Evolutionary conservation across 1,284 basidiomycete genomes (phyloP).

Genomic region (Baeospora myosura): DNA sequence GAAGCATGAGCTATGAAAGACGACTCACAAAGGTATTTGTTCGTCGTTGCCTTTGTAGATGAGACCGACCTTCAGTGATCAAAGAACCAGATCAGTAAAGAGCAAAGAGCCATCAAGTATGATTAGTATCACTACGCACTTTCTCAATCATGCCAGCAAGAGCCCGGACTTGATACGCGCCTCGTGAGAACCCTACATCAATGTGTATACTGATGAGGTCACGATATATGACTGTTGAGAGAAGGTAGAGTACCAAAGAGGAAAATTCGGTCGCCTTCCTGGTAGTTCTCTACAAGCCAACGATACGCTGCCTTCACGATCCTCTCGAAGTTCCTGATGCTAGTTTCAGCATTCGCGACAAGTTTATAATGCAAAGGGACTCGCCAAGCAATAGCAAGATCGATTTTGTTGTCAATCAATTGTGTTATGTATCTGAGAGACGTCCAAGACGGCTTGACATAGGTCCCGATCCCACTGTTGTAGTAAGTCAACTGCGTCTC

Average conservation of each 20-base stretch:
- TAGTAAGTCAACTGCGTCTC: constrained; percentile 25
- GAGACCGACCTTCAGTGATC: constrained; percentile 23
- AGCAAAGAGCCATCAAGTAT: neutral
- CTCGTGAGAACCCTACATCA: constrained; percentile 34
- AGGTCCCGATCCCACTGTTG: constrained; percentile 29
- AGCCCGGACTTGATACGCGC: constrained; percentile 38
- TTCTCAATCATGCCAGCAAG: constrained; percentile 35
- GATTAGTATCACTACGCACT: constrained; percentile 19
- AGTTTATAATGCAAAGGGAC: neutral
- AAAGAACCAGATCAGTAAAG: neutral
- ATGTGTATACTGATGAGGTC: too few relatives aligned
- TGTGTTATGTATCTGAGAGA: constrained; percentile 15
- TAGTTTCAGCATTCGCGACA: too few relatives aligned
- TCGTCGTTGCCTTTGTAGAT: constrained; percentile 25
- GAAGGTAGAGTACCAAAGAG: constrained; percentile 28
- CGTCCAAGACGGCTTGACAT: constrained; percentile 19
- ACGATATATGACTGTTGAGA: neutral
- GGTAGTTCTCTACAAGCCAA: constrained; percentile 32
- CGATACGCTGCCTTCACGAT: constrained; percentile 29
- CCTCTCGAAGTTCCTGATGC: constrained; percentile 22
- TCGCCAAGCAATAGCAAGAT: constrained; percentile 24
- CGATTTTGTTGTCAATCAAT: constrained; percentile 16
- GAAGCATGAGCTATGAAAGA: neutral
- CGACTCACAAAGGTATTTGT: constrained; percentile 27
- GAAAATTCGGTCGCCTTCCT: constrained; percentile 31